Percentiles rank a stretch among this genome's conserved stretches.
These are phyloP conservation scores for Penicillium sp. DNA, from an alignment of 2,329 filamentous ascomycete species.

Conservation along the genomic window DNA sequence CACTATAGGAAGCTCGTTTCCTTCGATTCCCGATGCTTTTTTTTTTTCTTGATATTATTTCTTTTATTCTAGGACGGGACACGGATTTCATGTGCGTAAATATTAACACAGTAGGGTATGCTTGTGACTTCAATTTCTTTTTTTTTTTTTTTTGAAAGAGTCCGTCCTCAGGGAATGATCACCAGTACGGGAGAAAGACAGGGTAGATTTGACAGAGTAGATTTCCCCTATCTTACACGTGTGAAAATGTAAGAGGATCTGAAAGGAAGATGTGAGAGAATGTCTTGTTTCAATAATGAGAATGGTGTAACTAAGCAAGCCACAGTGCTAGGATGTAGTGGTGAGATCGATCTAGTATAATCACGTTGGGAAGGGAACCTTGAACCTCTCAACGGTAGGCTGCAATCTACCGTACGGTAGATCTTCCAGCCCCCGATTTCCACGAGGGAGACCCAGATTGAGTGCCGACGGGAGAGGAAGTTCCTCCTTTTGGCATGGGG, in stretches of 20 bases:
- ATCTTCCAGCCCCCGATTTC: constrained; percentile 22
- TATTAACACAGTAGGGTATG: neutral
- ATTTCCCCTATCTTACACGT: neutral
- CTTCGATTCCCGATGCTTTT: neutral
- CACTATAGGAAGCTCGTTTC: constrained; percentile 24
- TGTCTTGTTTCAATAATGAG: neutral
- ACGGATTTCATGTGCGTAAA: neutral
- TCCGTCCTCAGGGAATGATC: neutral
- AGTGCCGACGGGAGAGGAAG: neutral
- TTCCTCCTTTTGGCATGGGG: constrained; percentile 1
- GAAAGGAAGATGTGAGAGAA: neutral
- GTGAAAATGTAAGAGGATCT: neutral
- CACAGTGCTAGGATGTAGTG: neutral
- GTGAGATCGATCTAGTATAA: neutral
- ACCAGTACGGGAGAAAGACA: neutral
- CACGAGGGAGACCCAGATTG: constrained; percentile 11
- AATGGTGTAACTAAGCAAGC: neutral
- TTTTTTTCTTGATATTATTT: neutral
- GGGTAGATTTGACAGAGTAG: neutral
- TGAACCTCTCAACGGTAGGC: constrained; percentile 22
- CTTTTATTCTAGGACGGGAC: neutral
- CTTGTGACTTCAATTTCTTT: neutral
- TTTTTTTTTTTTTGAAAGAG: neutral
- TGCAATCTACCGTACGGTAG: constrained; percentile 19
- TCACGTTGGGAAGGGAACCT: constrained; percentile 3